These are phyloP conservation scores for Clohesyomyces aquaticus DNA, from an alignment of 495 filamentous ascomycete genomes.

Conservation along the genomic window DNA sequence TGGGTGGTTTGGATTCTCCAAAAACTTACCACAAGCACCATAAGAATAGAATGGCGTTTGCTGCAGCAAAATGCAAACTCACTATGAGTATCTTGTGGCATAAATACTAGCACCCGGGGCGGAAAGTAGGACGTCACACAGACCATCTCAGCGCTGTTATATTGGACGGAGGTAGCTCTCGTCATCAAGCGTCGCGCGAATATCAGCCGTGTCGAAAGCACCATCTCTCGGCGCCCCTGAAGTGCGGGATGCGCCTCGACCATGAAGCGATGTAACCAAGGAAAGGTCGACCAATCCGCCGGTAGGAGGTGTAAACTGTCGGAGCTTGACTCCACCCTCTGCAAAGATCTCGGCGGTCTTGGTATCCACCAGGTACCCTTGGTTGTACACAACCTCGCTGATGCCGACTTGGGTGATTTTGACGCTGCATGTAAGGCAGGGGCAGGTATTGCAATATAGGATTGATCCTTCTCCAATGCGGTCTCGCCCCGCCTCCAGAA, in stretches of 20 bases:
- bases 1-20: too few relatives aligned
- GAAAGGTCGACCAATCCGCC: conserved; percentile 36
- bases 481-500: conserved; percentile 91
- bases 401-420: conserved; percentile 98
- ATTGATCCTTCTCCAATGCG: conserved; percentile 76
- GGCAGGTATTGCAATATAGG: conserved; percentile 95
- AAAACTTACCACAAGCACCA: too few relatives aligned
- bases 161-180: too few relatives aligned
- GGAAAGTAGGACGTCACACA: too few relatives aligned
- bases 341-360: conserved; percentile 42
- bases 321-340: conserved; percentile 33
- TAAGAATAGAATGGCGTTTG: too few relatives aligned
- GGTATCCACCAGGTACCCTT: conserved; percentile 90
- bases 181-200: too few relatives aligned
- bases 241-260: background rate
- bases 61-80: too few relatives aligned
- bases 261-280: background rate
- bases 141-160: too few relatives aligned
- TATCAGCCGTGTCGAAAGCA: background rate
- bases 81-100: too few relatives aligned
- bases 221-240: background rate
- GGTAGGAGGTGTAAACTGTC: conserved; percentile 37
- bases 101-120: too few relatives aligned
- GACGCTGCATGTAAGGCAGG: conserved; percentile 96
- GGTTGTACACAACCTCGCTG: conserved; percentile 88